Percentiles rank a stretch among this genome's conserved stretches.
These are phyloP conservation scores for Arctium lappa DNA, from an alignment of 129 eudicot genomes.

Conservation along the genomic window DNA sequence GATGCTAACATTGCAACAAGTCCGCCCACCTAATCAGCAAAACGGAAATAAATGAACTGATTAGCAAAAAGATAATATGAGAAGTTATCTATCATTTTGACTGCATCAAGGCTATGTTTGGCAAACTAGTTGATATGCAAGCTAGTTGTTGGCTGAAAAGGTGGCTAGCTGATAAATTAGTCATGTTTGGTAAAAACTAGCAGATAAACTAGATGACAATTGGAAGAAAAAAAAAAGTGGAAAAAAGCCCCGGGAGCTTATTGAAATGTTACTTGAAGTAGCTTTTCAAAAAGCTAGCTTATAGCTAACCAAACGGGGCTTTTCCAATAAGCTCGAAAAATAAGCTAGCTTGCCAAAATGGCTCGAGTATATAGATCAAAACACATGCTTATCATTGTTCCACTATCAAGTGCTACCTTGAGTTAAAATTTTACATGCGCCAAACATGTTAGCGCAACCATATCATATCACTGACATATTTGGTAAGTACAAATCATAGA, in stretches of 20 bases:
- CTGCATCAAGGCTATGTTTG: background rate
- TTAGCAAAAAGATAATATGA: background rate
- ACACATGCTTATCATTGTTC: background rate
- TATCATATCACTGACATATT: background rate
- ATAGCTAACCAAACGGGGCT: background rate
- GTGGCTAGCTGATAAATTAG: background rate
- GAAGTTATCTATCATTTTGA: background rate
- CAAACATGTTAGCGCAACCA: background rate
- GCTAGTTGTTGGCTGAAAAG: background rate
- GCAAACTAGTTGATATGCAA: background rate
- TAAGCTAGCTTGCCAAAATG: no score
- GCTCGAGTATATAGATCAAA: background rate
- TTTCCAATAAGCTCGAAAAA: background rate
- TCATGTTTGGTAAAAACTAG: background rate
- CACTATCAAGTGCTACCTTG: background rate
- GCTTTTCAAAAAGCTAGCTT: background rate
- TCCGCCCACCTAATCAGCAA: slow-evolving; percentile 70
- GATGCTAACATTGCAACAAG: slow-evolving; percentile 87
- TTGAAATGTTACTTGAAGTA: background rate
- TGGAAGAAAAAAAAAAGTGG: background rate
- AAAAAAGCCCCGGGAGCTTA: background rate
- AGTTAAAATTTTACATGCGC: background rate
- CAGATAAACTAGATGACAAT: background rate
- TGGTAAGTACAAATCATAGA: background rate
- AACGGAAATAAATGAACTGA: background rate